Evolutionary conservation across 345 rosid genomes (phyloP).

Genomic region (Conringia planisiliqua): DNA sequence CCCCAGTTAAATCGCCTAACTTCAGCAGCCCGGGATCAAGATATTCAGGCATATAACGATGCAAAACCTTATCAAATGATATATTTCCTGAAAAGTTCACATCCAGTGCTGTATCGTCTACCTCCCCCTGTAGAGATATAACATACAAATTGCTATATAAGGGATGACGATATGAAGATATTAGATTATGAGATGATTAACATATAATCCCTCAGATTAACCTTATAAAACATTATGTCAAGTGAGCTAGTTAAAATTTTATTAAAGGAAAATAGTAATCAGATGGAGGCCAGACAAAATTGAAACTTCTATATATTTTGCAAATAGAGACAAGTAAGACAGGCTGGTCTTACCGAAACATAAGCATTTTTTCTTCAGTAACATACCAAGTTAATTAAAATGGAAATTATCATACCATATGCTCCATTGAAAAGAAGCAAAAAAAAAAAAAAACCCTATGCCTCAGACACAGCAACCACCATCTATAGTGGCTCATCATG

Average conservation of each 20-base stretch:
- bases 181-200: background rate
- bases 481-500: background rate
- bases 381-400: background rate
- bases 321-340: background rate
- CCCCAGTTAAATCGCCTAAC: constrained; percentile 90
- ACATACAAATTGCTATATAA: background rate
- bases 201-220: background rate
- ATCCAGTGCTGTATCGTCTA: constrained; percentile 86
- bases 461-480: background rate
- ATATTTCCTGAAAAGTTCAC: constrained; percentile 89
- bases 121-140: constrained; percentile 65
- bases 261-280: background rate
- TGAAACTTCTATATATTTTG: background rate
- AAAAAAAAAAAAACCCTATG: background rate
- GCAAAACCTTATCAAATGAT: constrained; percentile 69
- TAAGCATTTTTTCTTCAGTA: background rate
- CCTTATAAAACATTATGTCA: background rate
- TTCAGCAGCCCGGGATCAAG: constrained; percentile 61
- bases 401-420: background rate
- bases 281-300: background rate
- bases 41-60: constrained; percentile 70
- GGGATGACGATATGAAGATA: background rate
- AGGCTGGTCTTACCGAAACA: background rate
- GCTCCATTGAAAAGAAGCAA: background rate
- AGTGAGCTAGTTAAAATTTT: background rate